phyloP scores from a whole-genome alignment of 2,329 filamentous ascomycete genomes.

The Fusarium drepaniforme region DNA sequence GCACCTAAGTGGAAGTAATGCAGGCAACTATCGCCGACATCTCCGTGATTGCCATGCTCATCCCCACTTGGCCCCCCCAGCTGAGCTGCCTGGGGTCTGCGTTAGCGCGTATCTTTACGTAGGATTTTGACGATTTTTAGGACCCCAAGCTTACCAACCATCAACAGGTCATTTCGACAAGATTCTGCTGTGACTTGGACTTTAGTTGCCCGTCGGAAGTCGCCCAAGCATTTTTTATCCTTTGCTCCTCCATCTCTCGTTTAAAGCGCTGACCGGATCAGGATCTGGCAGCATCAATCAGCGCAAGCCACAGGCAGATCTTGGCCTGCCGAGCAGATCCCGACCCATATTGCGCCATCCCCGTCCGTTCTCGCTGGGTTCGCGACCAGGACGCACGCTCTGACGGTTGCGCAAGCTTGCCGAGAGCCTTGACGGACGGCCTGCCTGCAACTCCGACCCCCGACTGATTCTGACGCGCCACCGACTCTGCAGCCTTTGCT shows the following conservation, averaged over 20 bases:
- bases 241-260: constrained; percentile 7
- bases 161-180: constrained; percentile 27
- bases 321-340: constrained; percentile 15
- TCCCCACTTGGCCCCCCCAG: constrained; percentile 21
- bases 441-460: not conserved
- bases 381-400: constrained; percentile 17
- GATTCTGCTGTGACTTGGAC: constrained; percentile 23
- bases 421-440: constrained; percentile 18
- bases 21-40: not conserved
- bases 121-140: constrained; percentile 28
- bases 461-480: constrained; percentile 24
- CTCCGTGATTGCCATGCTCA: constrained; percentile 1
- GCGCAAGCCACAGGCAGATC: not conserved
- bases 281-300: constrained; percentile 1
- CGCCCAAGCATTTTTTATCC: constrained; percentile 10
- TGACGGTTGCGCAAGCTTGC: constrained; percentile 37
- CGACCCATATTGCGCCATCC: constrained; percentile 10
- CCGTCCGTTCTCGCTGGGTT: not conserved
- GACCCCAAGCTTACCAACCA: constrained; percentile 38
- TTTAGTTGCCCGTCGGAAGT: constrained; percentile 27
- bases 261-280: constrained; percentile 20
- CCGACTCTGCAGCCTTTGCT: constrained; percentile 9
- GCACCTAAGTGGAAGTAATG: not conserved
- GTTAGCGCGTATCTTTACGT: constrained; percentile 8
- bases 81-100: constrained; percentile 18